Percentiles rank a stretch among this genome's conserved stretches.
These are phyloP conservation scores for Penicillium glabrum DNA, from an alignment of 2,329 filamentous ascomycete species.

Conservation along the genomic window DNA sequence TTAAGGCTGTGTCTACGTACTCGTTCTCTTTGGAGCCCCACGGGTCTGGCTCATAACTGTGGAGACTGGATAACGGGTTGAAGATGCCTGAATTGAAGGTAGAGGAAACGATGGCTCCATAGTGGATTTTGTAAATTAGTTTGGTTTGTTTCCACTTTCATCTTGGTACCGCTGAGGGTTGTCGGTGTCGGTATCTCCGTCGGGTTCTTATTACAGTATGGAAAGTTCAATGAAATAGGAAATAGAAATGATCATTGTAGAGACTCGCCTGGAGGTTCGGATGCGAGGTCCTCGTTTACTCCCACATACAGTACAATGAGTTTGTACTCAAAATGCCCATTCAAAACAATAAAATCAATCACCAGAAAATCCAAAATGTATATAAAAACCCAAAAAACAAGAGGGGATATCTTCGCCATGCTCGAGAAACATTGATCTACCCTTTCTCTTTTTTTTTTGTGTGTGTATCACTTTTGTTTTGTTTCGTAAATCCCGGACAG, in stretches of 20 bases:
- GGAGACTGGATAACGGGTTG: not conserved
- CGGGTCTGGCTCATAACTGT: not conserved
- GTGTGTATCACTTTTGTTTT: not conserved
- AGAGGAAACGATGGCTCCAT: not conserved
- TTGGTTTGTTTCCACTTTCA: not conserved
- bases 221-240: not conserved
- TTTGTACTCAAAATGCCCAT: not conserved
- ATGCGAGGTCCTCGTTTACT: slow-evolving; percentile 1
- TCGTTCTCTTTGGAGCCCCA: not conserved
- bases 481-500: slow-evolving; percentile 1
- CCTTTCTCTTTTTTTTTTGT: slow-evolving; percentile 3
- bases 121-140: not conserved
- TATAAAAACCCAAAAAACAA: slow-evolving; percentile 6
- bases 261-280: not conserved
- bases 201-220: not conserved
- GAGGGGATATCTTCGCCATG: slow-evolving; percentile 23
- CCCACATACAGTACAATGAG: not conserved
- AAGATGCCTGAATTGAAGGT: not conserved
- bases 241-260: not conserved
- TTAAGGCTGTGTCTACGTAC: not conserved
- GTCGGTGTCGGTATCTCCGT: not conserved
- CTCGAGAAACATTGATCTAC: slow-evolving; percentile 15
- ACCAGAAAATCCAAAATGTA: not conserved
- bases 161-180: not conserved
- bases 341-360: not conserved